A percentile compares a stretch with the other conserved stretches of the same genome.
Evolutionary conservation across 2,329 filamentous ascomycete species (phyloP).

Genomic region (Cercospora sp.): DNA sequence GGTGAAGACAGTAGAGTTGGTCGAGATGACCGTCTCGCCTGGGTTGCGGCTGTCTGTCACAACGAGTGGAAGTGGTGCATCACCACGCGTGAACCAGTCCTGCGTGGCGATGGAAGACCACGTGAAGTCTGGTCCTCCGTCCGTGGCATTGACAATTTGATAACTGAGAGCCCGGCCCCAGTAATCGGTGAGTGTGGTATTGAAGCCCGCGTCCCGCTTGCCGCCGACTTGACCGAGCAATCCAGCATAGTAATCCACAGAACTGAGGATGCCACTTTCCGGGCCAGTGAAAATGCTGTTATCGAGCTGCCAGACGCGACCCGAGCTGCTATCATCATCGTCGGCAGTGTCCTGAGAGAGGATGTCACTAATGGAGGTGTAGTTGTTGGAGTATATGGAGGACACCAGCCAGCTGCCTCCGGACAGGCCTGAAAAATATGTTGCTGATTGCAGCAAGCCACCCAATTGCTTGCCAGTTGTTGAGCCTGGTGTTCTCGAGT

Average conservation of each 20-base stretch:
- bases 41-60: constrained; percentile 68
- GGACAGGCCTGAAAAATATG: constrained; percentile 77
- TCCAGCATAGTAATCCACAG: constrained; percentile 63
- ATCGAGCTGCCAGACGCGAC: constrained; percentile 61
- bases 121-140: constrained; percentile 75
- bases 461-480: constrained; percentile 68
- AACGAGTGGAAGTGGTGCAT: constrained; percentile 71
- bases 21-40: constrained; percentile 59
- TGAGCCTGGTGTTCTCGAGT: constrained; percentile 66
- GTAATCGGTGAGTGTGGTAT: constrained; percentile 79
- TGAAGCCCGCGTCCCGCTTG: constrained; percentile 65
- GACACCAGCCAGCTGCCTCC: constrained; percentile 84
- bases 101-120: constrained; percentile 75
- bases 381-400: constrained; percentile 77
- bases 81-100: constrained; percentile 61
- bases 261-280: constrained; percentile 52
- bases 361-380: constrained; percentile 65
- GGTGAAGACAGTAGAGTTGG: constrained; percentile 75
- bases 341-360: constrained; percentile 41
- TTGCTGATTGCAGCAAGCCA: constrained; percentile 76
- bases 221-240: constrained; percentile 58
- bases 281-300: constrained; percentile 64
- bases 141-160: constrained; percentile 74
- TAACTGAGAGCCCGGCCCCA: constrained; percentile 80
- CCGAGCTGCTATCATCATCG: constrained; percentile 17